phyloP scores from a whole-genome alignment of 2,329 filamentous ascomycete species.

The Ceratocystis diversiconidia region DNA sequence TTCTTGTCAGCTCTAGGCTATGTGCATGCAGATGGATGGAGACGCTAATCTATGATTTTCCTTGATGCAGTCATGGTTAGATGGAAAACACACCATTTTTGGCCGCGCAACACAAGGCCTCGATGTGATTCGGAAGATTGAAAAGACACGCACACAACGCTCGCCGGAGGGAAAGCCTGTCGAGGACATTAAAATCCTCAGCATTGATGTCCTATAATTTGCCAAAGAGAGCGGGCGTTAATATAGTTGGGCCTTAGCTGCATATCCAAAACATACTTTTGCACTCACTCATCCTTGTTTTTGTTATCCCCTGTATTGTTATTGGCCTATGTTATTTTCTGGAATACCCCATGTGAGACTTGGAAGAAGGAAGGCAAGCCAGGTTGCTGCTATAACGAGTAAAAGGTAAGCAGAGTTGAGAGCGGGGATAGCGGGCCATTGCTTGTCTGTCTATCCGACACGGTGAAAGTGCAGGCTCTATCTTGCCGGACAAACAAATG shows the following conservation, averaged over 20 bases:
- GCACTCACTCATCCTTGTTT: not conserved
- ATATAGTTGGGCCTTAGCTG: not conserved
- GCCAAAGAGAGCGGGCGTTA: not conserved
- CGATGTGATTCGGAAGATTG: constrained; percentile 91
- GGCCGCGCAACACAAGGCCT: constrained; percentile 78
- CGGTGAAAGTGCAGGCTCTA: too few species aligned
- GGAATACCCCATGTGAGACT: not conserved
- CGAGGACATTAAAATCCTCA: constrained; percentile 94
- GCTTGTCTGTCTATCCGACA: too few species aligned
- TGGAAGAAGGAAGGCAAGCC: not conserved
- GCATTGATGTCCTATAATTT: constrained; percentile 49
- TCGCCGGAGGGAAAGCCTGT: constrained; percentile 87
- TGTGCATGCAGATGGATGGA: not conserved
- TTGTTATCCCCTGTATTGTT: not conserved
- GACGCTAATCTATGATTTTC: constrained; percentile 12
- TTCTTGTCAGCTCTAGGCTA: not conserved
- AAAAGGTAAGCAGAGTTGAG: not conserved
- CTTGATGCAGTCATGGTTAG: constrained; percentile 59
- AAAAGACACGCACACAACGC: constrained; percentile 71
- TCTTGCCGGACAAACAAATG: too few species aligned
- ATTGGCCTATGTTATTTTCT: not conserved
- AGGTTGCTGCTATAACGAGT: not conserved
- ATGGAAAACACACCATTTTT: constrained; percentile 93
- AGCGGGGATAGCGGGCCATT: too few species aligned
- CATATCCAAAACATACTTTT: not conserved